Evolutionary conservation across 441 rosid species (phyloP), one percentile per base, ranked within the genome.

Genomic region (Arabidopsis lyrata): DNA sequence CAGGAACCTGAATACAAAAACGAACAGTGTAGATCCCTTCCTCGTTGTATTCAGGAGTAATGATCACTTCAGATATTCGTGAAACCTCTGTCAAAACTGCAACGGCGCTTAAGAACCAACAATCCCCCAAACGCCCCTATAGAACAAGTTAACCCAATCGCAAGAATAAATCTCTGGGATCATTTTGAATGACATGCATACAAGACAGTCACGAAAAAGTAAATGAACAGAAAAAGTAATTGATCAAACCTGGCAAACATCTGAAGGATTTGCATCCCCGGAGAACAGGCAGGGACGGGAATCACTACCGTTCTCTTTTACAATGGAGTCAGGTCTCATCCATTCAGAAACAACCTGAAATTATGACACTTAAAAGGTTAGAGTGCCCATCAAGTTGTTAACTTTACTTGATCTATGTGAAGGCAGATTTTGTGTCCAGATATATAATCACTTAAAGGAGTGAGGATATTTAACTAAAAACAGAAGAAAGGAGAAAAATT

Each of bases 11-110:
- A 81, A 96, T 94, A 80, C 99, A 96, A 78, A 96, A 96, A 70
- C 99, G 98, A 75, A 94, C 97, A 27, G 99, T 96, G 85, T 96
- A 96, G 79, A 96, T 88, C 80, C 99, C 99, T 86, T 96, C 99
- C 80, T 92, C 99, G n/a, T 94, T 96, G 82, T 89, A 96, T 52
- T 94, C 95, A 48, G 93, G 98, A 73, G 99, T 94, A 57, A 94
- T 96, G 77, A 96, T 94, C 72, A 96, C 99, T 78, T 96, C 97
- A 50, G 99, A 88, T 83, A 96, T 94, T 58, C 77, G 94, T 61
- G 98, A 94, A 70, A 83, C 99, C 84, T 96, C 99, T 29, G 99
- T 87, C 64, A 94, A 70, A 77, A 94, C 99, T 70, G 99, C 98
- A 70, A 94, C 96, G 41, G 99, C 99, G 72, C 99, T 96, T 81